Base-by-base conservation (phyloP, 805 yeast genomes). In the Wickerhamomyces rabaulensis region DNA sequence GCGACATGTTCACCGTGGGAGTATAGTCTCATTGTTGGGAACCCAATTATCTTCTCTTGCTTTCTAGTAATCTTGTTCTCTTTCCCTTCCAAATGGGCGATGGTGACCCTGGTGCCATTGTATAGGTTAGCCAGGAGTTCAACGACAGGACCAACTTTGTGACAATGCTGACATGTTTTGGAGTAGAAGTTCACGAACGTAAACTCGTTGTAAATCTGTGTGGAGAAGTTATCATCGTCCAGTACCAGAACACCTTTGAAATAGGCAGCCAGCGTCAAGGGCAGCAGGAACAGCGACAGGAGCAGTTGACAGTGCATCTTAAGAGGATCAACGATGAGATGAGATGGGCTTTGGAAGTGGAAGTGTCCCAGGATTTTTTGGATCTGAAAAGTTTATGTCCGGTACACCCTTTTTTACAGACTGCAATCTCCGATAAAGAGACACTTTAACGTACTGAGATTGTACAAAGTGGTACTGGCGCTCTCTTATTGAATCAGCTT, bases 21-120 rank as follows among this genome's bases (percentile, higher is more conserved):
- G 49, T 76, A 72, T 7, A 80, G 55, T 52, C 72, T 70, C 42
- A 81, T 47, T 1, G 74, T 65, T 1, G 87, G 87, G 56, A 67
- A 81, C 17, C 68, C 69, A 10, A 53, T 49, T 3, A 80, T 64
- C 15, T 57, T 54, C 48, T 78, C 77, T 41, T 70, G 58, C 29
- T 53, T 54, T 35, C 71, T 61, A 7, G 77, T 60, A 16, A 68
- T 56, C 33, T 56, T 59, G 51, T 67, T 67, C 12, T 54, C 46
- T 12, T 61, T 56, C 2, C 66, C 74, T 29, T 70, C 63, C 12
- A 69, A 55, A 50, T 62, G 68, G 23, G 65, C 65, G 3, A 71
- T 56, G 44, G 66, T 68, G 3, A 73, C 53, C 8, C 55, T 52
- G 5, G 69, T 58, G 39, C 65, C 63, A 27, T 71, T 66, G 54